phyloP scores from a whole-genome alignment of 768 basidiomycete species.

The Gymnopilus dilepis region DNA sequence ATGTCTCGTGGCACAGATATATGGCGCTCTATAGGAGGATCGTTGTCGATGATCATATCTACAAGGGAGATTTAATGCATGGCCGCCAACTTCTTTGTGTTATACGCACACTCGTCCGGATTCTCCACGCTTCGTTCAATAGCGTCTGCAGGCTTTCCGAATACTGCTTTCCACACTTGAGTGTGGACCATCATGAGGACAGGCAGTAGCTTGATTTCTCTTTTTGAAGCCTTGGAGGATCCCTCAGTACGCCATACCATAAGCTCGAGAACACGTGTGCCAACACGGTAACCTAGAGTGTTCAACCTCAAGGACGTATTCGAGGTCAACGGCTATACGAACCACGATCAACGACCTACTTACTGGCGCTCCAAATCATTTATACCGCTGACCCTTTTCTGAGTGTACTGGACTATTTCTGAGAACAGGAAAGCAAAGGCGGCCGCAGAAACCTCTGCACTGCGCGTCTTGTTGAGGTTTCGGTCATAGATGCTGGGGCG shows the following conservation, averaged over 20 bases:
- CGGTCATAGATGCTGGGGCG: slow-evolving; percentile 90
- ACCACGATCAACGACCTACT: slow-evolving; percentile 30
- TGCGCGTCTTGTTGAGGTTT: slow-evolving; percentile 84
- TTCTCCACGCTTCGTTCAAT: slow-evolving; percentile 97
- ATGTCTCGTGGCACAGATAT: slow-evolving; percentile 96
- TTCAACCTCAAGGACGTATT: slow-evolving; percentile 68
- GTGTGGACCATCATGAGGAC: slow-evolving; percentile 94
- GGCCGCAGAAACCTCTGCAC: slow-evolving; percentile 80
- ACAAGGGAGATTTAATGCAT: slow-evolving; percentile 10
- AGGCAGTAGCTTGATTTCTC: slow-evolving; percentile 89
- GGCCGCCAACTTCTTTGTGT: slow-evolving; percentile 5
- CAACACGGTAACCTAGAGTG: slow-evolving; percentile 91
- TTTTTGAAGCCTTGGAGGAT: slow-evolving; percentile 86
- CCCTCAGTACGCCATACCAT: slow-evolving; percentile 82
- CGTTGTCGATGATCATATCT: slow-evolving; percentile 99
- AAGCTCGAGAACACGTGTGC: slow-evolving; percentile 84
- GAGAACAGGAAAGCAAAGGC: slow-evolving; percentile 93
- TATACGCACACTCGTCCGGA: slow-evolving; percentile 79
- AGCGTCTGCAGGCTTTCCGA: slow-evolving; percentile 92
- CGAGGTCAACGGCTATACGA: slow-evolving; percentile 1
- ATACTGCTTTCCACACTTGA: slow-evolving; percentile 93
- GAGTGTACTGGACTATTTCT: slow-evolving; percentile 94
- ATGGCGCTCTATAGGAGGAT: slow-evolving; percentile 87
- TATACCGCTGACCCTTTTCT: slow-evolving; percentile 93
- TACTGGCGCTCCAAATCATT: slow-evolving; percentile 94